phyloP scores from a whole-genome alignment of 2,329 filamentous ascomycete genomes.

The Sporothrix luriei region DNA sequence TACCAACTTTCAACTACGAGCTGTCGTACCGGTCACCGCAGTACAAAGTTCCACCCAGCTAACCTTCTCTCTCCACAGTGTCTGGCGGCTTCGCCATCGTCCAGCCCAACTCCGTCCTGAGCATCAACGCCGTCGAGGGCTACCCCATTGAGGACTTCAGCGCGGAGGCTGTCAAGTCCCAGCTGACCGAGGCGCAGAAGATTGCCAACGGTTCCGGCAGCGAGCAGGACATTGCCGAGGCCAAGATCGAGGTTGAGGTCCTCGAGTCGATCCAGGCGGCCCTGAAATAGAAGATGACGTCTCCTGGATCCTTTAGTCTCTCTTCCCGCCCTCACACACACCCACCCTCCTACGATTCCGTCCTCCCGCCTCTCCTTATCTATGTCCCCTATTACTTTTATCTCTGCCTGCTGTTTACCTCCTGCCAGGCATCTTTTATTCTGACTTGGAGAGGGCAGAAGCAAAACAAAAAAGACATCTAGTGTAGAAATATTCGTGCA shows the following conservation, averaged over 20 bases:
- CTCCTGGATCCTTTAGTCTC: not conserved
- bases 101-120: constrained; percentile 90
- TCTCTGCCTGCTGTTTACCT: not conserved
- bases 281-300: constrained; percentile 68
- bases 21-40: too few species aligned
- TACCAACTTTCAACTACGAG: too few species aligned
- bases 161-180: constrained; percentile 81
- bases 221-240: constrained; percentile 97
- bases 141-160: constrained; percentile 96
- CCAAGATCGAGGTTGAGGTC: constrained; percentile 98
- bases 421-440: constrained; percentile 13
- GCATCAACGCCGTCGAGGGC: constrained; percentile 98
- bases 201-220: constrained; percentile 86
- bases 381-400: not conserved
- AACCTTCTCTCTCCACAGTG: constrained; percentile 55
- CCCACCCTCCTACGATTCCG: not conserved
- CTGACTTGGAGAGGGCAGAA: not conserved
- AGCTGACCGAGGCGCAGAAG: constrained; percentile 95
- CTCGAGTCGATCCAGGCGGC: constrained; percentile 80
- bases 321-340: not conserved
- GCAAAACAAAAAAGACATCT: constrained; percentile 31
- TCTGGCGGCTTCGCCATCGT: constrained; percentile 97
- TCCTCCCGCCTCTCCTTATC: not conserved
- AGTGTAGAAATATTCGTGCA: constrained; percentile 47
- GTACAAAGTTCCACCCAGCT: not conserved